Base-by-base conservation (phyloP, 257 asterid species). In the Solanum chiquidenum region DNA sequence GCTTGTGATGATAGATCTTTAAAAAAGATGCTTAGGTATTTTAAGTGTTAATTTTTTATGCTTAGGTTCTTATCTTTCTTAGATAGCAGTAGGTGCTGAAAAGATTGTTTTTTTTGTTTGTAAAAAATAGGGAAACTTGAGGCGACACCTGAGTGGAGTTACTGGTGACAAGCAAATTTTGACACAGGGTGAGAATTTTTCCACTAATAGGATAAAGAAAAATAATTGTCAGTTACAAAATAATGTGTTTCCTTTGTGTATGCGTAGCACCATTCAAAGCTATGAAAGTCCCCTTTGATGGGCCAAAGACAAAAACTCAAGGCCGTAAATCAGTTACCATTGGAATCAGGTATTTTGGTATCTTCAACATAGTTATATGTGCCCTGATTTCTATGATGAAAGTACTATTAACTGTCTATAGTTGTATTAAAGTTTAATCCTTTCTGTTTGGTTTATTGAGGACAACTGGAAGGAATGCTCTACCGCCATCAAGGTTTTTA, bases 131-230 rank as follows among this genome's bases (percentile, higher is more conserved):
- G 96, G 90, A 49, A 92, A 49, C 55, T 86, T 29, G 74, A 87
- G 90, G 82, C 58, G 38, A 68, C 87, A 86, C 88, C 87, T 46
- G 86, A 86, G 86, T 60, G 58, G 91, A 93, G 88, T 90, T 84
- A 79, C 91, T 37, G 89, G 83, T 74, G 86, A 80, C 89, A 88
- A 76, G 69, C 93, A 87, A 85, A 92, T 91, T 29, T 87, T 89
- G 88, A 91, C 89, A 86, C 93, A 87, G 88, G 35, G 99, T 95
- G 90, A 88, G 96, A 86, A 77, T 87, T 27, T 74, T 77, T 23
- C 35, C 23, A 71, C 37, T 33, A 49, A 85, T 27, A 40, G 27
- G 62, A 71, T 27, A 31, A 71, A 72, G 82, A 86, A 49, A 33
- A 86, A 37, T 79, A 55, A 52, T 23, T 33, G 38, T 83, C 21